A percentile compares a stretch with the other conserved stretches of the same genome.
These are phyloP conservation scores for Aspergillus ochraceoroseus DNA, from an alignment of 2,329 filamentous ascomycete species.

Conservation along the genomic window DNA sequence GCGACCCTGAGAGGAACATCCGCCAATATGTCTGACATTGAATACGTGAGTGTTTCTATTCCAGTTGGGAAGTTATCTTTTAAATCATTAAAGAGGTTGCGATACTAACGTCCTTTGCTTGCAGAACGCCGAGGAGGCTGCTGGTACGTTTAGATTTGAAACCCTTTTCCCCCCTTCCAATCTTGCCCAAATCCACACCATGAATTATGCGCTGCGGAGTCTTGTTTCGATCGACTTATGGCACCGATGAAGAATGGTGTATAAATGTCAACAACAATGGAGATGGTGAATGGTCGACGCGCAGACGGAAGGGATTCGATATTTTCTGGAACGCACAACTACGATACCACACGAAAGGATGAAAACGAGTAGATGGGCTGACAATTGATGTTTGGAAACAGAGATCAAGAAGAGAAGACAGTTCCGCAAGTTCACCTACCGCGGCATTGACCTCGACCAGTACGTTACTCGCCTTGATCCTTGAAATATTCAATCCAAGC, in stretches of 20 bases:
- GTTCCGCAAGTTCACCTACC: slow-evolving; percentile 99
- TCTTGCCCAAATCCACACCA: slow-evolving; percentile 5
- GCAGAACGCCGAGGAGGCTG: slow-evolving; percentile 95
- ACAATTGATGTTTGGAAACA: slow-evolving; percentile 40
- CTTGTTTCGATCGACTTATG: slow-evolving; percentile 2
- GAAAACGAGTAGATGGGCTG: slow-evolving; percentile 26
- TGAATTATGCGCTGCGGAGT: slow-evolving; percentile 6
- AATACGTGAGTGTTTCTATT: slow-evolving; percentile 67
- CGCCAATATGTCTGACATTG: slow-evolving; percentile 78
- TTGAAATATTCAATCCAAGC: slow-evolving; percentile 1
- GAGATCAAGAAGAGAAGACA: slow-evolving; percentile 99
- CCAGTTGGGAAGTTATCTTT: neutral
- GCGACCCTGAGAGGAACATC: slow-evolving; percentile 43
- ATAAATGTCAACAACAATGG: slow-evolving; percentile 20
- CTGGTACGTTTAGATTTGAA: slow-evolving; percentile 52
- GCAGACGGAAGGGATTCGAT: slow-evolving; percentile 3
- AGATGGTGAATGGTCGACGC: neutral
- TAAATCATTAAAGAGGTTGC: neutral
- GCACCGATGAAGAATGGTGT: slow-evolving; percentile 11
- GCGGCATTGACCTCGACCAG: slow-evolving; percentile 99
- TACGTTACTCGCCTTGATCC: slow-evolving; percentile 52
- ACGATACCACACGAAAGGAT: slow-evolving; percentile 14
- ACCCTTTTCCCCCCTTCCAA: slow-evolving; percentile 16
- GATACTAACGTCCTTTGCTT: slow-evolving; percentile 34
- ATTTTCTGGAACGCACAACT: slow-evolving; percentile 1